Evolutionary conservation across 495 filamentous ascomycete species (phyloP).

Genomic region (Cryomyces minteri): DNA sequence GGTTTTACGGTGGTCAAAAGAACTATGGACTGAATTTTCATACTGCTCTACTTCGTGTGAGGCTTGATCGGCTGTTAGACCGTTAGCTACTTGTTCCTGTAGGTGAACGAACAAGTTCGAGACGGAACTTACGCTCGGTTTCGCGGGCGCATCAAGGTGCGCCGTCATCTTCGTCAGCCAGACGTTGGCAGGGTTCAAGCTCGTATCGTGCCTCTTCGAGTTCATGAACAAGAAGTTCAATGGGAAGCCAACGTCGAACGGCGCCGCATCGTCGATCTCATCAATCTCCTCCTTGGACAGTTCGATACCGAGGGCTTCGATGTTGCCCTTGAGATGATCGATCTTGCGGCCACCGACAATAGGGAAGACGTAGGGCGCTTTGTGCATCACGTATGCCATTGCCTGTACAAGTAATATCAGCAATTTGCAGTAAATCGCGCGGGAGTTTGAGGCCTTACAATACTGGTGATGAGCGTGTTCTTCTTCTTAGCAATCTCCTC

Average conservation of each 20-base stretch:
- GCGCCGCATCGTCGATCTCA: conserved; percentile 41
- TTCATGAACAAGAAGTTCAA: conserved; percentile 5
- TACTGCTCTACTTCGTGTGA: not conserved
- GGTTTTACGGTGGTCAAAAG: not conserved
- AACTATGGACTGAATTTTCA: not conserved
- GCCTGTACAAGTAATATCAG: not conserved
- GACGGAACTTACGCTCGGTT: not conserved
- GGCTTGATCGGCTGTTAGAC: not conserved
- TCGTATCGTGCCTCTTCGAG: not conserved
- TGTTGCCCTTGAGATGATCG: conserved; percentile 48
- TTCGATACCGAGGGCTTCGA: conserved; percentile 39
- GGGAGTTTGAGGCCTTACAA: not conserved
- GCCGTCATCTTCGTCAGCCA: not conserved
- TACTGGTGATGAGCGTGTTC: conserved; percentile 2
- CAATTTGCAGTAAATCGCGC: not conserved
- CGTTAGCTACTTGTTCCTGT: not conserved
- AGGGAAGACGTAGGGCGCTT: conserved; percentile 60
- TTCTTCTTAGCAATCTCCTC: conserved; percentile 9
- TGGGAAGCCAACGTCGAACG: conserved; percentile 49
- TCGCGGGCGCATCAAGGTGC: not conserved
- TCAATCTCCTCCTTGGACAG: conserved; percentile 42
- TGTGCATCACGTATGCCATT: conserved; percentile 55
- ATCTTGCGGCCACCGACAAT: conserved; percentile 51
- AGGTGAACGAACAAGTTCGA: not conserved
- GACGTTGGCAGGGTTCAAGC: not conserved